These are phyloP conservation scores for Mariannaea sp. DNA, from an alignment of 2,329 filamentous ascomycete genomes.

Conservation along the genomic window DNA sequence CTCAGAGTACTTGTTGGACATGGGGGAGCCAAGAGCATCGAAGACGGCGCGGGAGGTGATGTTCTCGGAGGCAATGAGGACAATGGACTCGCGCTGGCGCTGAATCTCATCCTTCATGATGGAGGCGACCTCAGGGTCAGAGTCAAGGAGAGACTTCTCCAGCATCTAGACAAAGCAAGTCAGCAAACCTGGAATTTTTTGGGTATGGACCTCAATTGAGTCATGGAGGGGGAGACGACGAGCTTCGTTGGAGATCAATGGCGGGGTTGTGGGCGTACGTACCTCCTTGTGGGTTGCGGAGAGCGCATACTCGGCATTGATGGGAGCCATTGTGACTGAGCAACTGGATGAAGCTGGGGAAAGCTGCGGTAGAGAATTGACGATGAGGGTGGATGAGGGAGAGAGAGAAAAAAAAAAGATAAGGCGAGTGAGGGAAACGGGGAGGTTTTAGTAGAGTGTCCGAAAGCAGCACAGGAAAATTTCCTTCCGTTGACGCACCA, in stretches of 20 bases:
- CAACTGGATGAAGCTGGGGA: constrained; percentile 15
- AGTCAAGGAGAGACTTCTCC: constrained; percentile 89
- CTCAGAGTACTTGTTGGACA: constrained; percentile 99
- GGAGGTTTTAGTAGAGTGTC: constrained; percentile 24
- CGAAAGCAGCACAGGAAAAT: constrained; percentile 24
- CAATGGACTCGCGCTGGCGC: constrained; percentile 97
- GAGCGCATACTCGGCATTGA: constrained; percentile 56
- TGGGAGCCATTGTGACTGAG: constrained; percentile 46
- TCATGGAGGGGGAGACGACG: too few species aligned
- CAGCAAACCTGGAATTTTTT: constrained; percentile 14
- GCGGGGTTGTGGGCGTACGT: constrained; percentile 32
- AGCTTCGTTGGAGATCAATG: constrained; percentile 28
- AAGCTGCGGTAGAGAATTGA: constrained; percentile 4
- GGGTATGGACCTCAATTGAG: neutral
- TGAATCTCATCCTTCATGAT: constrained; percentile 98
- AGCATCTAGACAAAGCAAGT: constrained; percentile 69
- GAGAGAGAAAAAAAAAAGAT: constrained; percentile 14
- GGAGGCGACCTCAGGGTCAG: constrained; percentile 90
- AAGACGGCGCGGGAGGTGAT: constrained; percentile 98
- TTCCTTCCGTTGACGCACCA: constrained; percentile 14
- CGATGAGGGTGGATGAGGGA: neutral
- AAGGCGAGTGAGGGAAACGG: constrained; percentile 7
- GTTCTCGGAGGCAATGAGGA: constrained; percentile 98
- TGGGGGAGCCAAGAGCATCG: constrained; percentile 91
- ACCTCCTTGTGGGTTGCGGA: constrained; percentile 61